Conservation (phyloP, 306 rosid species). For the Gynostemma pentaphyllum region DNA sequence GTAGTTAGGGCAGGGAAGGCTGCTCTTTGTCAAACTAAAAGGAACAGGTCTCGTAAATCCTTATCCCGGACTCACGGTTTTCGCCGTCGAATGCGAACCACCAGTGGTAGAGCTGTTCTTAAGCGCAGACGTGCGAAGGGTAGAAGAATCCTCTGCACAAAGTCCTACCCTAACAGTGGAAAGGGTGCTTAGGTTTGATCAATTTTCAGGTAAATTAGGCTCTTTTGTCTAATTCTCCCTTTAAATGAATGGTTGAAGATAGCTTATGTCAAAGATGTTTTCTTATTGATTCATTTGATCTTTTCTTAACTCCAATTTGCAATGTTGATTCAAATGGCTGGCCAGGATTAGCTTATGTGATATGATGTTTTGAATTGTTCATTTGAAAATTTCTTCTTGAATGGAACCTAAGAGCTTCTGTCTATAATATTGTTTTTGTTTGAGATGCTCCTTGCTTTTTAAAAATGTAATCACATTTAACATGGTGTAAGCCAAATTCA, state of each 20-base stretch:
- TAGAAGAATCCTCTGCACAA: conserved; percentile 79
- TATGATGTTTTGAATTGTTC: neutral
- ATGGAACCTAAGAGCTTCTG: neutral
- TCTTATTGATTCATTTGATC: neutral
- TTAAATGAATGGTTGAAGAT: neutral
- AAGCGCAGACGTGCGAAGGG: conserved; percentile 92
- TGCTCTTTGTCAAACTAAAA: conserved; percentile 74
- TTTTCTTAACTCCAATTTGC: neutral
- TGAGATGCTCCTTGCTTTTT: neutral
- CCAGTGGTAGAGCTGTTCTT: conserved; percentile 65
- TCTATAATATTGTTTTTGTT: neutral
- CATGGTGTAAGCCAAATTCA: neutral
- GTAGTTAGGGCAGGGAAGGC: conserved; percentile 82
- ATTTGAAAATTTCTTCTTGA: neutral
- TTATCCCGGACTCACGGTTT: conserved; percentile 84
- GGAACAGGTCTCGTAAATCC: conserved; percentile 83
- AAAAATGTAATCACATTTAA: neutral
- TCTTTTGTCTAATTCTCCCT: neutral
- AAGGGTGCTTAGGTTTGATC: conserved; percentile 25
- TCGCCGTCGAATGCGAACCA: conserved; percentile 73
- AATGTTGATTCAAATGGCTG: conserved; percentile 1
- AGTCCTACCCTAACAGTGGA: conserved; percentile 66
- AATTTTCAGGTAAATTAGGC: conserved; percentile 5
- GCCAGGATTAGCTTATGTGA: neutral
- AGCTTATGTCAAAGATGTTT: neutral